Base-by-base conservation (phyloP, 306 rosid genomes). In the Pyrus bretschneideri region DNA sequence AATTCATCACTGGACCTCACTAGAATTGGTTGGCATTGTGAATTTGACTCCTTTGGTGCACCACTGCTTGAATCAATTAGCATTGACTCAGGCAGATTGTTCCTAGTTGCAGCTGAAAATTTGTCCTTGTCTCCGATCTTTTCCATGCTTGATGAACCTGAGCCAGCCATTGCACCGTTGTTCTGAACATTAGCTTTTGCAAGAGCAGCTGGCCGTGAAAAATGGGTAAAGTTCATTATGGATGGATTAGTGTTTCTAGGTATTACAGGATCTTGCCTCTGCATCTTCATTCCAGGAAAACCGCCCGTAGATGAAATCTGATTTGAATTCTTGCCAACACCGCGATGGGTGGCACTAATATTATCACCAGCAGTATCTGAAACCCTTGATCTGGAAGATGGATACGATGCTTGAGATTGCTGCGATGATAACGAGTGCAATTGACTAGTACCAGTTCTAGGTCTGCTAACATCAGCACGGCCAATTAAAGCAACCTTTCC, bases 181-280 rank as follows among this genome's bases (percentile, higher is more conserved):
- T 81, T 87, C 68, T 81, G 78, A 87, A 85, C 83, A 83, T 80
- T 86, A 63, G 94, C 81, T 76, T 84, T 87, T 69, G 77, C 85
- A 61, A 85, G 81, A 67, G 90, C 88, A 70, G 82, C 90, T 12
- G 97, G 95, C 51, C 89, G 84, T 51, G 92, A 89, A 83, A 91
- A 93, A 81, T 91, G 95, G 69, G 95, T 82, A 82, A 91, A 93
- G 81, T 95, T 95, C 81, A 92, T 81, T 42, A 89, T 21, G 54
- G 70, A 30, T 60, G 92, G 75, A 79, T 83, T 85, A 79, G 69
- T 87, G 62, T 69, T 86, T 46, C 80, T 76, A 49, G 87, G 83
- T 51, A 81, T 79, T 58, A 70, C 23, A 45, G 83, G 86, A 84
- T 84, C 92, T 80, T 79, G 87, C 78, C 84, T 89, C 86, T 82